Base-by-base conservation (phyloP, 164 flowering plant genomes). In the Vitis labrusca region DNA sequence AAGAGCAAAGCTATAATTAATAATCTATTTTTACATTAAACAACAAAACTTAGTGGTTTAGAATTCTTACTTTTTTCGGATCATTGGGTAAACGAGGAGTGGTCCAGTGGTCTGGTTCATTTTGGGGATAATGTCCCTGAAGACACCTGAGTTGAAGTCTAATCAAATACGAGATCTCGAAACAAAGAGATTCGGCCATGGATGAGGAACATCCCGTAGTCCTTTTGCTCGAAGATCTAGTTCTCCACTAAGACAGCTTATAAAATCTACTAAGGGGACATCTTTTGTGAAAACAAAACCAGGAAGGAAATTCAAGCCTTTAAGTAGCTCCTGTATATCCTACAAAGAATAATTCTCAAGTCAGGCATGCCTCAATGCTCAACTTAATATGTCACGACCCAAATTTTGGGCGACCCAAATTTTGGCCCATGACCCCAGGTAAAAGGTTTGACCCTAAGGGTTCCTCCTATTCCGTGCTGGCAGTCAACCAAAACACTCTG, bases 141-240 rank as follows among this genome's bases (percentile, higher is more conserved):
- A 85, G 37, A 89, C 92, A 8, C 82, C 88, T 0, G 59, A 56
- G 57, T 89, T 68, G 64, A 93, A 93, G 23, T 86, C 93, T 1
- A 50, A 44, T 19, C 23, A 19, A 16, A 93, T 88, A 2, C 69
- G 73, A 32, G 93, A 88, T 74, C 78, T 83, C 23, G 97, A 97
- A 2, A 93, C 68, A 17, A 90, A 89, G 50, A 93, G 82, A 70
- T 88, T 91, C 15, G 91, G 79, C 98, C 97, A 94, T 73, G 98
- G 98, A 76, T 91, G 98, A 50, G 97, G 97, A 71, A 91, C 89
- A 12, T 91, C 90, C 97, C 94, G 89, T 5, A 78, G 70, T n/a
- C 94, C 96, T 77, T 81, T 67, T 9, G 85, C 65, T 51, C 78
- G 75, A 44, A 88, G 95, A 65, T 80, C 69, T 44, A 80, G 44